Percentiles rank a stretch among this genome's conserved stretches.
phyloP scores from a whole-genome alignment of 345 rosid species.

The Pistacia vera region DNA sequence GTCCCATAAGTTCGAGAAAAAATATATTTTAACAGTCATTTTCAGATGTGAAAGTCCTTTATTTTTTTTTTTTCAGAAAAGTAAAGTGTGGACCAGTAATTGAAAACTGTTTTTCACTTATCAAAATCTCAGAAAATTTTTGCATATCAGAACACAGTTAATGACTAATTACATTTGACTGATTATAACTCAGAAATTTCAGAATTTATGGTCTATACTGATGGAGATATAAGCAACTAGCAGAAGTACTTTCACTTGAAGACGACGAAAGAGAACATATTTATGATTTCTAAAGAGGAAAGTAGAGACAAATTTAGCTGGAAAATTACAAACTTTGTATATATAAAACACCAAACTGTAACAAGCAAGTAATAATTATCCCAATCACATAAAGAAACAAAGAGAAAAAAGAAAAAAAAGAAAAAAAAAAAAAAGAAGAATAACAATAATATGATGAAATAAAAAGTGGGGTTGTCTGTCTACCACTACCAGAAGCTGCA shows the following conservation, averaged over 20 bases:
- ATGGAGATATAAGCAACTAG: too few species aligned
- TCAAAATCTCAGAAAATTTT: too few species aligned
- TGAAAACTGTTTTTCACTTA: too few species aligned
- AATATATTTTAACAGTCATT: too few species aligned
- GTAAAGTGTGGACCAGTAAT: too few species aligned
- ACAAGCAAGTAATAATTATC: not conserved
- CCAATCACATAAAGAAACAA: not conserved
- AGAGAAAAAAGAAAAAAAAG: not conserved
- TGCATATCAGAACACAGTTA: too few species aligned
- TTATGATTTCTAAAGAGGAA: not conserved
- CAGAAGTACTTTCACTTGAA: not conserved
- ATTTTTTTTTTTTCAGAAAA: too few species aligned
- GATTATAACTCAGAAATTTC: not conserved
- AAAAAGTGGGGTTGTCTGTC: not conserved
- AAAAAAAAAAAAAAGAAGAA: not conserved
- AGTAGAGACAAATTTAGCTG: not conserved
- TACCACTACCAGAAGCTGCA: slow-evolving; percentile 24
- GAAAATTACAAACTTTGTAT: not conserved
- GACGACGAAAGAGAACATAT: not conserved
- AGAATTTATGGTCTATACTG: not conserved
- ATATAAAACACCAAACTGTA: not conserved
- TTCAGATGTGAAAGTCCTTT: too few species aligned
- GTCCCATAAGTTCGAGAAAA: too few species aligned
- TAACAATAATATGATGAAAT: not conserved
- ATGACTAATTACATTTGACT: not conserved